These are phyloP conservation scores for Gaeumannomyces sp. DNA, from an alignment of 2,329 filamentous ascomycete genomes.

Conservation along the genomic window DNA sequence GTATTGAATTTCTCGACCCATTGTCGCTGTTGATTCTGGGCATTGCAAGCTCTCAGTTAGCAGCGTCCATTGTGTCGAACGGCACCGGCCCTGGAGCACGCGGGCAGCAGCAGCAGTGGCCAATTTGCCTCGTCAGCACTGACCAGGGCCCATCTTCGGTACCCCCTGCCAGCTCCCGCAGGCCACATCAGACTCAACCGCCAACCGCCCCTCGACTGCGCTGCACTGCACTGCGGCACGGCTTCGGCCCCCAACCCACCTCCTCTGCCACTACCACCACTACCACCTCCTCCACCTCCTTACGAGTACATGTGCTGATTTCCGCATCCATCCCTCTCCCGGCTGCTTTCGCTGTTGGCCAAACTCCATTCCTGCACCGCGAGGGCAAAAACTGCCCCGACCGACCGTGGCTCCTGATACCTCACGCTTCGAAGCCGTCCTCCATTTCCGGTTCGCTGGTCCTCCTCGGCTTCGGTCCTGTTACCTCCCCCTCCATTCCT, in stretches of 20 bases:
- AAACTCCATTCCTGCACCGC: background rate
- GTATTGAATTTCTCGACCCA: background rate
- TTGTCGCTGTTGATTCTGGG: background rate
- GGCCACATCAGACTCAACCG: background rate
- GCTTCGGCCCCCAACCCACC: conserved; percentile 1
- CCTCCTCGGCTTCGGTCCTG: background rate
- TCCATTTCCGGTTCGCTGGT: background rate
- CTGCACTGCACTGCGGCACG: background rate
- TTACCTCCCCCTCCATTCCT: background rate
- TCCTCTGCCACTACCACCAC: background rate
- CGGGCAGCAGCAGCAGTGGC: background rate
- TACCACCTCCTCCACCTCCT: background rate
- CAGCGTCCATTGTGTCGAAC: no score
- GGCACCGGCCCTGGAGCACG: no score
- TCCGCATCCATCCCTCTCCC: background rate
- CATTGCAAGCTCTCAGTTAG: background rate
- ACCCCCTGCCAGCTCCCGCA: background rate
- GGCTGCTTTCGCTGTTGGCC: background rate
- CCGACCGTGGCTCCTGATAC: background rate
- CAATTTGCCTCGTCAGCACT: background rate
- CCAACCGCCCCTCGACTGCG: background rate
- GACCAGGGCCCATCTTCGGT: background rate
- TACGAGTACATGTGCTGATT: background rate
- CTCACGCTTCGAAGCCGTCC: background rate
- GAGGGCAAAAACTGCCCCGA: background rate